These are phyloP conservation scores for Ulmus americana DNA, from an alignment of 331 rosid species.

Conservation along the genomic window DNA sequence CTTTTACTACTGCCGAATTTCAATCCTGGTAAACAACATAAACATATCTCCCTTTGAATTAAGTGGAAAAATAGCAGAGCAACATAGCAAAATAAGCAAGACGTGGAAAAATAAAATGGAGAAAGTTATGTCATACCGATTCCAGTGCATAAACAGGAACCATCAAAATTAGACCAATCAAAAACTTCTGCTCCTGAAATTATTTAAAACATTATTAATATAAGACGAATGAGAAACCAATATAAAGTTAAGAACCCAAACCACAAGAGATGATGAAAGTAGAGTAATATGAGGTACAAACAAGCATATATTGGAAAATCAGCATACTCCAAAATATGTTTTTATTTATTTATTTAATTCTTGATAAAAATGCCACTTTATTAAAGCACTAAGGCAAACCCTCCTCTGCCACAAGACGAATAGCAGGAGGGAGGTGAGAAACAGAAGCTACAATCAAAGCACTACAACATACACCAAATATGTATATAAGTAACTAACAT, in stretches of 20 bases:
- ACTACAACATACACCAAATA: no score
- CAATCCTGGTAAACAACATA: no score
- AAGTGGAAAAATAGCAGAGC: not conserved
- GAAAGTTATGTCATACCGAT: conserved; percentile 49
- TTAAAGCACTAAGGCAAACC: no score
- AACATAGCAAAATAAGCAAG: not conserved
- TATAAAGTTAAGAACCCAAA: not conserved
- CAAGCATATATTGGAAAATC: no score
- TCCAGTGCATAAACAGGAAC: conserved; percentile 95
- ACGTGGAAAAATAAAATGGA: not conserved
- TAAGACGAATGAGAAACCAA: not conserved
- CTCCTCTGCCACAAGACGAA: no score
- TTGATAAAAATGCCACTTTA: no score
- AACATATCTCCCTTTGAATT: not conserved
- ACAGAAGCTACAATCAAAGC: no score
- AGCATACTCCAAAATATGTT: no score
- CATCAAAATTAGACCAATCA: conserved; percentile 86
- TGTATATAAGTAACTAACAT: no score
- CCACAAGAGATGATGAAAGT: conserved; percentile 12
- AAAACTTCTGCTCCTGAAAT: conserved; percentile 90
- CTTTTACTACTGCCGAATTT: no score
- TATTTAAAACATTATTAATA: not conserved
- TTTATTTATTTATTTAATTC: no score
- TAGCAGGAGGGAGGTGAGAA: no score
- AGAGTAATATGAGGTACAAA: not conserved